Evolutionary conservation across 768 basidiomycete genomes (phyloP), one percentile per base, ranked within the genome.

Genomic region (Sistotremastrum suecicum): DNA sequence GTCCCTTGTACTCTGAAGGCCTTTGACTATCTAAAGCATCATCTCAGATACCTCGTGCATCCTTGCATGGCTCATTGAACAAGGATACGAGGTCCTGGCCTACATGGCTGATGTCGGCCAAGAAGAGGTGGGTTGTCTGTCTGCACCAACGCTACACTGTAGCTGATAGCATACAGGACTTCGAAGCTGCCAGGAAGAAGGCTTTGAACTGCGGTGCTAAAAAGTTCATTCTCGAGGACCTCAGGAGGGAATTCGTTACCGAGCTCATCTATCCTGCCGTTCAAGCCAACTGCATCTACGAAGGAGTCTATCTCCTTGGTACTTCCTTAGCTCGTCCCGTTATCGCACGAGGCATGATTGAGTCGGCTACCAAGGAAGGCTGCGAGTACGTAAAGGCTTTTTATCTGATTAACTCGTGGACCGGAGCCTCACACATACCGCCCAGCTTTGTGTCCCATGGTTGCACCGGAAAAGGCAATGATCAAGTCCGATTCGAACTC

Each of bases 401-500:
- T 10, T 34, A 7, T n/a, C 20, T 40, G 30, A 32, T 20, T 43
- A 34, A 32, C 10, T 28, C 30, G 20, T 31, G 12, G 9, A 20
- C 20, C 20, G 20, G 20, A 34, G 34, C 44, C 30, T 38, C 38
- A 28, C 33, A 39, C 10, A 33, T 5, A 39, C 39, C 37, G 11
- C 28, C 9, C 41, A 94, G 91, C 63, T 99, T 75, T 60, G 94
- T 98, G 51, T 79, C 94, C 29, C 95, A 98, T 65, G 95, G 95
- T 29, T 99, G 95, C 74, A 99, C 95, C 43, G 95, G 95, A 44
- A 99, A 99, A 71, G 95, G 95, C 44, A 99, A 99, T 63, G 95
- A 99, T 64, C 95, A 99, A 66, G 95, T 99, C 56, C 88, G 95
- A 50, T 99, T 98, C 63, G 95, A 99, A 60, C 80, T 98, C 46